Conservation (phyloP, 306 rosid genomes). For the Dalbergia oliveri region DNA sequence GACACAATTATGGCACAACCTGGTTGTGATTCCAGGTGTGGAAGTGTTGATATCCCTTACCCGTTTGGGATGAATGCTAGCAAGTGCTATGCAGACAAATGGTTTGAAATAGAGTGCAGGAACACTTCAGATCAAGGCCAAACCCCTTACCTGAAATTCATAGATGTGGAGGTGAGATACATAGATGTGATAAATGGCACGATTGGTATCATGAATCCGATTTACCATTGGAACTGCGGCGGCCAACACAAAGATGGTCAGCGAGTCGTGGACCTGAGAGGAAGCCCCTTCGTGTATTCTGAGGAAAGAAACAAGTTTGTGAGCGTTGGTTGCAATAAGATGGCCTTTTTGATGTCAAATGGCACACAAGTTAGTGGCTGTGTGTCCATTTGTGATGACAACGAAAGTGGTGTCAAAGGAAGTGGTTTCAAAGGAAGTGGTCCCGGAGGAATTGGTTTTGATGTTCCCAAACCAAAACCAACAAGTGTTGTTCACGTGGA, state of each 20-base stretch:
- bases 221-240: constrained; percentile 2
- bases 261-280: neutral
- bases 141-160: neutral
- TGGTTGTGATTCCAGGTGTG: constrained; percentile 41
- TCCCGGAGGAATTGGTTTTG: no score
- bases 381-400: no score
- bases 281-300: constrained; percentile 43
- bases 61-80: constrained; percentile 50
- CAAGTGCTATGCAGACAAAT: neutral
- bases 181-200: neutral
- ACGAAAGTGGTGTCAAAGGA: no score
- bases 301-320: neutral
- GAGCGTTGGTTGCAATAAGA: constrained; percentile 32
- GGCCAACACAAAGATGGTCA: neutral
- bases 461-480: no score
- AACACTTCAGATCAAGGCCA: neutral
- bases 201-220: constrained; percentile 28
- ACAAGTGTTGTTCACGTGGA: no score
- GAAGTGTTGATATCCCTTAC: constrained; percentile 32
- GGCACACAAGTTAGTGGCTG: no score
- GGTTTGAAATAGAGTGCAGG: constrained; percentile 10
- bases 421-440: no score
- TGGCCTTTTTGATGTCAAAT: neutral
- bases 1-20: neutral
- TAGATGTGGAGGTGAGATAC: constrained; percentile 22